Evolutionary conservation across 2,329 filamentous ascomycete species (phyloP).

Genomic region (Geosmithia putterillii): DNA sequence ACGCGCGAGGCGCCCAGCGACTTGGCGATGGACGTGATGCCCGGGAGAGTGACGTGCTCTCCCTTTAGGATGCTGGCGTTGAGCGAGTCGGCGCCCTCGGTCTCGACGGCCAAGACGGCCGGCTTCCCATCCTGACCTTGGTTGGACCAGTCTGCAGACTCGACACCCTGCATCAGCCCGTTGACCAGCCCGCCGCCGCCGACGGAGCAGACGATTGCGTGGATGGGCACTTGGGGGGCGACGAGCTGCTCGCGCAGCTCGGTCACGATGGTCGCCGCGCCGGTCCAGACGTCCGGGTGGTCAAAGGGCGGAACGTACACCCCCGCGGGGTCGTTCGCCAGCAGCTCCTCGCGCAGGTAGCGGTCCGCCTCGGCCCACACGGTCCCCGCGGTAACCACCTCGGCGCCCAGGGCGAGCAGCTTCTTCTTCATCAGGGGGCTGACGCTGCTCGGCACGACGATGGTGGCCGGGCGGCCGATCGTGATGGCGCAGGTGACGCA

Average conservation of each 20-base stretch:
- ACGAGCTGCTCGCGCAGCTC: conserved; percentile 30
- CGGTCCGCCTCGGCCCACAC: conserved; percentile 59
- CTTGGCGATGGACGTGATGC: conserved; percentile 65
- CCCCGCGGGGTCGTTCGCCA: conserved; percentile 35
- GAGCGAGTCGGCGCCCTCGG: conserved; percentile 59
- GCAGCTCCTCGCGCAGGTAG: conserved; percentile 46
- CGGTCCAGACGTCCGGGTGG: conserved; percentile 54
- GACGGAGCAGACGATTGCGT: conserved; percentile 65
- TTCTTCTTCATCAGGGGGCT: conserved; percentile 60
- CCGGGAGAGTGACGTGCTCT: conserved; percentile 48
- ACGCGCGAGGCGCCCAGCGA: conserved; percentile 66
- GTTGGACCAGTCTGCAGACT: conserved; percentile 24
- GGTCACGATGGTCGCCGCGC: conserved; percentile 46
- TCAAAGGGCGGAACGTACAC: conserved; percentile 64
- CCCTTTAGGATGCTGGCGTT: conserved; percentile 45
- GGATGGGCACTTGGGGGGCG: conserved; percentile 37
- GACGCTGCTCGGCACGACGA: conserved; percentile 59
- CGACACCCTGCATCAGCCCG: conserved; percentile 60
- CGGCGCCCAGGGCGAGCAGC: conserved; percentile 53
- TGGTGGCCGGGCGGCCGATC: conserved; percentile 55
- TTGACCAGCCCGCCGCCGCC: conserved; percentile 73
- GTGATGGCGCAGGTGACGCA: conserved; percentile 60
- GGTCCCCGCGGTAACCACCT: conserved; percentile 56
- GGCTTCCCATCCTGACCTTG: conserved; percentile 13
- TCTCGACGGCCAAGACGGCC: conserved; percentile 63